phyloP scores from a whole-genome alignment of 805 yeast species.

The Candida germanica region DNA sequence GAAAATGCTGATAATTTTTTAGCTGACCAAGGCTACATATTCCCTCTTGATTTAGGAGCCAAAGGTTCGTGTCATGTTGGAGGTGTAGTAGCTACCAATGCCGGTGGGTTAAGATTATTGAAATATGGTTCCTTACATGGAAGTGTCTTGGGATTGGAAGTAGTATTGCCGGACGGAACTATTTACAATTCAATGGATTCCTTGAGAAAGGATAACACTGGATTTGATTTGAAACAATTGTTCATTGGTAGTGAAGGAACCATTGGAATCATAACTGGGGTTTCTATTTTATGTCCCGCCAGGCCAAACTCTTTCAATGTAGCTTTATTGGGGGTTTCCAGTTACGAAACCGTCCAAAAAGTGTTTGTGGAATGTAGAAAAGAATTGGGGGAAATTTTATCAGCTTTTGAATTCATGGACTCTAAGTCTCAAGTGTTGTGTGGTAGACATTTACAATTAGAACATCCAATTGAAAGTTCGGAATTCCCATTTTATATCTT shows the following conservation, averaged over 20 bases:
- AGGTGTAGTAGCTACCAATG: slow-evolving; percentile 93
- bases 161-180: slow-evolving; percentile 87
- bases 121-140: slow-evolving; percentile 94
- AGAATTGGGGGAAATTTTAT: slow-evolving; percentile 79
- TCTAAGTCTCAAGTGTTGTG: slow-evolving; percentile 61
- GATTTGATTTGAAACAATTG: slow-evolving; percentile 87
- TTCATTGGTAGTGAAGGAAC: slow-evolving; percentile 96
- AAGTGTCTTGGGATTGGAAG: slow-evolving; percentile 85
- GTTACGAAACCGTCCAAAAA: slow-evolving; percentile 79
- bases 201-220: slow-evolving; percentile 91
- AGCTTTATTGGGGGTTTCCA: slow-evolving; percentile 78
- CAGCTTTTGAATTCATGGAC: slow-evolving; percentile 96
- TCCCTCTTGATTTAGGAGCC: slow-evolving; percentile 93
- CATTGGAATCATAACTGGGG: slow-evolving; percentile 85
- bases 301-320: slow-evolving; percentile 85
- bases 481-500: slow-evolving; percentile 86
- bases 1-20: slow-evolving; percentile 79
- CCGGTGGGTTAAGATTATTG: slow-evolving; percentile 87
- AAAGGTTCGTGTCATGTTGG: slow-evolving; percentile 97
- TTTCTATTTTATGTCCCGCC: slow-evolving; percentile 84
- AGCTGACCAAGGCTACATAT: slow-evolving; percentile 80
- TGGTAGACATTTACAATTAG: slow-evolving; percentile 52
- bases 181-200: slow-evolving; percentile 76
- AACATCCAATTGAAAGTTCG: slow-evolving; percentile 74
- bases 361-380: slow-evolving; percentile 74